phyloP scores from a whole-genome alignment of 2,329 filamentous ascomycete genomes.

The Fusarium compactum region DNA sequence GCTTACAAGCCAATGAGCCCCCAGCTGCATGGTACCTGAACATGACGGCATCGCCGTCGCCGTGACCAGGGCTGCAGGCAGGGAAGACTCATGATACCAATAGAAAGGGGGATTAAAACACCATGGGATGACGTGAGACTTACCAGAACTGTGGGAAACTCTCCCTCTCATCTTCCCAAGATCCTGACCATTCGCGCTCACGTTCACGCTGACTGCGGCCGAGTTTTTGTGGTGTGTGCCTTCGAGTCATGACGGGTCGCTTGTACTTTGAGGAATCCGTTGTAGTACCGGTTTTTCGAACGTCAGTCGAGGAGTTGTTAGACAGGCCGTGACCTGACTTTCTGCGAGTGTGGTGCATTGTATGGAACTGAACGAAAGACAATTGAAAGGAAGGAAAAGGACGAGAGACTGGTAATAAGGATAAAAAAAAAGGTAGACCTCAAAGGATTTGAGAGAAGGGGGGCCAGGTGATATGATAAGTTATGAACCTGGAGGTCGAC shows the following conservation, averaged over 20 bases:
- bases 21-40: slow-evolving; percentile 27
- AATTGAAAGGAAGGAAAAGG: slow-evolving; percentile 10
- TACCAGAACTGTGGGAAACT: slow-evolving; percentile 76
- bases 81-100: slow-evolving; percentile 22
- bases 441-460: slow-evolving; percentile 32
- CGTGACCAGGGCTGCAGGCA: slow-evolving; percentile 34
- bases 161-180: slow-evolving; percentile 69
- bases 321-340: slow-evolving; percentile 67
- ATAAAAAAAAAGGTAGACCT: slow-evolving; percentile 27
- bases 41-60: slow-evolving; percentile 35
- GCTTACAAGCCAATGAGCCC: background rate
- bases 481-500: slow-evolving; percentile 36
- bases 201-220: slow-evolving; percentile 64
- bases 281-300: slow-evolving; percentile 62
- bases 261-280: slow-evolving; percentile 62
- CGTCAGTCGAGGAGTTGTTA: slow-evolving; percentile 67
- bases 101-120: slow-evolving; percentile 18
- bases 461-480: slow-evolving; percentile 36
- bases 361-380: slow-evolving; percentile 16
- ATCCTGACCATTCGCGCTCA: slow-evolving; percentile 64
- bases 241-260: slow-evolving; percentile 61
- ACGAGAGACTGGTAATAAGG: slow-evolving; percentile 20
- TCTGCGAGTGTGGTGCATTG: slow-evolving; percentile 69
- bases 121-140: slow-evolving; percentile 49
- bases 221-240: slow-evolving; percentile 62